Evolutionary conservation across 2,329 filamentous ascomycete species (phyloP).

Genomic region (Aspergillus ruber): DNA sequence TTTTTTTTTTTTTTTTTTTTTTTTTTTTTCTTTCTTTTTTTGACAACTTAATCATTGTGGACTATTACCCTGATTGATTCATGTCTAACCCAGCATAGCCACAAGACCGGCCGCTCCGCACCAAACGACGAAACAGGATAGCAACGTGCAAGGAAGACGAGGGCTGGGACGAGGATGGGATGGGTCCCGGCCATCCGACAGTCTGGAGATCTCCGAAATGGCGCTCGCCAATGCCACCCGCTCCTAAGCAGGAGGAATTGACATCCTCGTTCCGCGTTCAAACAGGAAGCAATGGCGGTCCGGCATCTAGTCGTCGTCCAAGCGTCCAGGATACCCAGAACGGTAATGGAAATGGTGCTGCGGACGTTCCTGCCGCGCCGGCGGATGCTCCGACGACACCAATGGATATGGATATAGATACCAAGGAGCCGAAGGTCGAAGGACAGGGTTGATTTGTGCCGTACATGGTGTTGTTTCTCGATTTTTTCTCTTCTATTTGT

Average conservation of each 20-base stretch:
- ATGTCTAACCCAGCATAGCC: conserved; percentile 26
- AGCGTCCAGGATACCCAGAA: background rate
- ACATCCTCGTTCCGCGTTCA: conserved; percentile 33
- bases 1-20: background rate
- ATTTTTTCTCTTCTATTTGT: background rate
- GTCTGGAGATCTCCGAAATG: background rate
- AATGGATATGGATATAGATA: conserved; percentile 36
- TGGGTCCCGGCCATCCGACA: background rate
- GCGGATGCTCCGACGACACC: conserved; percentile 24
- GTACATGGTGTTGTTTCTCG: background rate
- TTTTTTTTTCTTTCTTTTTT: background rate
- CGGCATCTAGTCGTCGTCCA: background rate
- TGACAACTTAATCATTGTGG: background rate
- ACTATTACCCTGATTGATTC: conserved; percentile 1
- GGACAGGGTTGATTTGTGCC: conserved; percentile 9
- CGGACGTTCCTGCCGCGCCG: conserved; percentile 8
- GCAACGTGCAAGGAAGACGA: conserved; percentile 17
- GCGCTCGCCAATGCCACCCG: conserved; percentile 15
- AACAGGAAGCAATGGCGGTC: conserved; percentile 18
- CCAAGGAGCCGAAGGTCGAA: conserved; percentile 29
- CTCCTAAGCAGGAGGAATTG: conserved; percentile 31
- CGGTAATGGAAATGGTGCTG: background rate
- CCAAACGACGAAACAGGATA: conserved; percentile 37
- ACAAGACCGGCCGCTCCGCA: conserved; percentile 41
- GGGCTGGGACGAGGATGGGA: conserved; percentile 15